These are phyloP conservation scores for Lactuca sativa DNA, from an alignment of 129 eudicot species.

Conservation along the genomic window DNA sequence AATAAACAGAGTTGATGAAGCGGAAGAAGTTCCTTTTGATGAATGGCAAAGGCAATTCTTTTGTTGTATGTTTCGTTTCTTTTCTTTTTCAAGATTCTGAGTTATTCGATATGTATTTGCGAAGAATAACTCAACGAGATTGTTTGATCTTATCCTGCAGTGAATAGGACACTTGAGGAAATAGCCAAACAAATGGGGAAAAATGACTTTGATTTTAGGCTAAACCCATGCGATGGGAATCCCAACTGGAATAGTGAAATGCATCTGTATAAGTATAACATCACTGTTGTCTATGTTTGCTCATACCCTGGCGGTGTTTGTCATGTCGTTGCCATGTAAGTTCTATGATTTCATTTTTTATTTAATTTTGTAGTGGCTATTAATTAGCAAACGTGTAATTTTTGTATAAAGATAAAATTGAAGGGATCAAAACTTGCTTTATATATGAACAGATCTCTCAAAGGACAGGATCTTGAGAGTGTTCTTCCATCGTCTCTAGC, in stretches of 20 bases:
- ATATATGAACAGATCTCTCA: slow-evolving; percentile 37
- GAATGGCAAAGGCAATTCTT: too few species aligned
- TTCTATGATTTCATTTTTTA: neutral
- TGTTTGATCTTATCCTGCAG: slow-evolving; percentile 19
- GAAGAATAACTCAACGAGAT: too few species aligned
- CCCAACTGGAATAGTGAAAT: slow-evolving; percentile 16
- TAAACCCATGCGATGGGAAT: slow-evolving; percentile 36
- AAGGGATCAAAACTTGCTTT: too few species aligned
- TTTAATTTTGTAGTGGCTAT: neutral
- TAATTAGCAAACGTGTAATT: too few species aligned
- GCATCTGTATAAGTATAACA: slow-evolving; percentile 23
- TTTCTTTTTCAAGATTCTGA: too few species aligned
- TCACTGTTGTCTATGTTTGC: slow-evolving; percentile 33
- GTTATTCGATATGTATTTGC: too few species aligned
- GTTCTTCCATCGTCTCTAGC: slow-evolving; percentile 50
- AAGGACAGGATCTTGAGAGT: slow-evolving; percentile 51
- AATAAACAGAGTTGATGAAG: too few species aligned
- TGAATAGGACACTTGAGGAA: slow-evolving; percentile 25
- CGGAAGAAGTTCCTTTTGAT: too few species aligned
- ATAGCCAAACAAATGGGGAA: slow-evolving; percentile 40
- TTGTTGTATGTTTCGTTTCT: too few species aligned
- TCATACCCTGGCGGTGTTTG: slow-evolving; percentile 20
- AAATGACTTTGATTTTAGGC: slow-evolving; percentile 37
- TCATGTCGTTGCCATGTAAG: slow-evolving; percentile 36
- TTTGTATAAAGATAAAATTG: too few species aligned